Evolutionary conservation across 192 early-diverging fungal genomes (phyloP), one percentile per base, ranked within the genome.

Genomic region (Entophlyctis luteolus): DNA sequence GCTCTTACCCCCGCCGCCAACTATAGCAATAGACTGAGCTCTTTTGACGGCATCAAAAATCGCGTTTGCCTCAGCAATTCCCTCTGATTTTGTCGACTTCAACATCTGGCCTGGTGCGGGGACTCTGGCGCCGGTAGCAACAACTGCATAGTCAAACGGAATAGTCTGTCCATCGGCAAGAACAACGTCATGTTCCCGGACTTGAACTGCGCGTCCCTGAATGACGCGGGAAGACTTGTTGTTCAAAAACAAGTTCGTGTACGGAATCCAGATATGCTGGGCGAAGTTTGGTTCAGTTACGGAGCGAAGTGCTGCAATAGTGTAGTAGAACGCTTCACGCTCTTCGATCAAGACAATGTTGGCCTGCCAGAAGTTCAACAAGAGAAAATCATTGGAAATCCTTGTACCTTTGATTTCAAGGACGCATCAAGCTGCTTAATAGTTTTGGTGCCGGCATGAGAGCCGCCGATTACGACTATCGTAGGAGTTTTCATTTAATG

Each of bases 111-210:
- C 74, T 0, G 87, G 87, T 3, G 65, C 42, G 1, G 73, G 78
- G 72, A 87, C 82, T 27, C 29, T 60, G 4, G 82, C 75, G 0
- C 90, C 90, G 0, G 88, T 91, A 14, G 84, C 75, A 32, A 91
- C 60, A 2, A 86, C 76, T 45, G 87, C 58, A 68, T 87, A 91
- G 63, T 91, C 83, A 38, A 85, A 91, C 2, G 76, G 18, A 22
- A 90, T 36, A 20, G 69, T 53, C 4, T 78, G 69, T 0, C 84
- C 83, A 25, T 75, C 75, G 45, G 55, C 79, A 27, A 89, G 70
- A 16, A 70, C 71, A 4, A 86, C 59, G 10, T 79, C 53, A 42
- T 74, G 63, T 23, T 42, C 35, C 16, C 73, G 56, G 12, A 89
- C 76, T 18, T 72, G 37, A 2, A 72, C 47, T 0, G 83, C 75